Percentiles rank a stretch among this genome's conserved stretches.
These are phyloP conservation scores for Candida tibetensis DNA, from an alignment of 805 yeast genomes.

Conservation along the genomic window DNA sequence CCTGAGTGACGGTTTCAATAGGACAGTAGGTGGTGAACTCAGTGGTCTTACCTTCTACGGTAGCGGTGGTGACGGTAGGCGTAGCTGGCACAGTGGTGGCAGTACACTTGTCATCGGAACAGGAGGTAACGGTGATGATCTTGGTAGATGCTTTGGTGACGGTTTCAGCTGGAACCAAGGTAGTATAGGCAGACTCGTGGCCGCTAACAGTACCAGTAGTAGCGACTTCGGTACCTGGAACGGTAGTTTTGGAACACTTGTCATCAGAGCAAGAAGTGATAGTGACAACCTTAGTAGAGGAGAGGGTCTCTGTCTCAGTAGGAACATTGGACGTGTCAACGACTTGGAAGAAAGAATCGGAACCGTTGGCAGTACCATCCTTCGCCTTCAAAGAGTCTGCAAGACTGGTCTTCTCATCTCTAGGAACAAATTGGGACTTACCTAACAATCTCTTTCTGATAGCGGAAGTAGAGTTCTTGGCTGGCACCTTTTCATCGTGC, in stretches of 20 bases:
- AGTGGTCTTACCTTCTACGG: constrained; percentile 16
- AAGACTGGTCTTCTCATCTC: constrained; percentile 30
- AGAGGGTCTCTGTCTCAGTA: constrained; percentile 11
- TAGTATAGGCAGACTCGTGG: constrained; percentile 20
- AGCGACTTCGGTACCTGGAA: constrained; percentile 6
- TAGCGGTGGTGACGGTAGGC: constrained; percentile 26
- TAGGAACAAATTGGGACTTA: constrained; percentile 21
- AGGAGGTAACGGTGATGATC: constrained; percentile 7
- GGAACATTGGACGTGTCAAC: not conserved
- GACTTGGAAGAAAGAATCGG: constrained; percentile 1
- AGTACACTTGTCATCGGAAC: constrained; percentile 15
- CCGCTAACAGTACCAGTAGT: constrained; percentile 16
- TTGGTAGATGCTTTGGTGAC: constrained; percentile 16
- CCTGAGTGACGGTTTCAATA: constrained; percentile 12
- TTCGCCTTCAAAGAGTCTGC: constrained; percentile 19
- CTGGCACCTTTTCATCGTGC: constrained; percentile 24
- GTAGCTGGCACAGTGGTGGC: constrained; percentile 29
- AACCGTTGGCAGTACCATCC: constrained; percentile 21
- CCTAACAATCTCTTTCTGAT: constrained; percentile 37
- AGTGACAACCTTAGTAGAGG: constrained; percentile 21
- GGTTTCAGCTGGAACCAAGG: constrained; percentile 6
- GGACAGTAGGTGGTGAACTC: constrained; percentile 38
- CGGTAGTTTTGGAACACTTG: constrained; percentile 19
- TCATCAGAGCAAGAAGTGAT: constrained; percentile 29
- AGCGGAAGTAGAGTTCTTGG: constrained; percentile 40